Conservation (phyloP, 2,329 filamentous ascomycete species). For the Pseudogymnoascus sp. region DNA sequence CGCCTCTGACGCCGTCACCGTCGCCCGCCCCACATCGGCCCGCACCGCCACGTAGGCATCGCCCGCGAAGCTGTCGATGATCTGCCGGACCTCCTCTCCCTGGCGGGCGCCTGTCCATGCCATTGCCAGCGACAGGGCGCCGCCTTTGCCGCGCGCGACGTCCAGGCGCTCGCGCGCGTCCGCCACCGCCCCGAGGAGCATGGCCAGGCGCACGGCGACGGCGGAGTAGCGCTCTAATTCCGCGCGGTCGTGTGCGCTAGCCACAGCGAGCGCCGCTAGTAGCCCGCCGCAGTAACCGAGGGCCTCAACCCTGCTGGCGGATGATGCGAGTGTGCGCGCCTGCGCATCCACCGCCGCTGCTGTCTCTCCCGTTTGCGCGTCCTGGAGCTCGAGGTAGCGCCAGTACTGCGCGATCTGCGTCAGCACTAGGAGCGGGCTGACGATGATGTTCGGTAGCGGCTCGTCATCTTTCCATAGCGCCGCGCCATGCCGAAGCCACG, state of each 20-base stretch:
- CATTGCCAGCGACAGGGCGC: constrained; percentile 17
- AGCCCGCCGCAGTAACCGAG: constrained; percentile 35
- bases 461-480: not conserved
- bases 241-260: constrained; percentile 21
- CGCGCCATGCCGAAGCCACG: too few species aligned
- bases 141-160: constrained; percentile 6
- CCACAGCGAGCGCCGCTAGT: constrained; percentile 31
- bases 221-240: constrained; percentile 32
- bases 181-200: constrained; percentile 32
- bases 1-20: too few species aligned
- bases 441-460: constrained; percentile 27
- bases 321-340: too few species aligned
- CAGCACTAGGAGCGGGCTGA: constrained; percentile 33
- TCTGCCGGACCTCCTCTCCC: too few species aligned
- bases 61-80: too few species aligned
- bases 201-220: constrained; percentile 32
- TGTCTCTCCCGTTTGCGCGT: not conserved
- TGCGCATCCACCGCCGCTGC: constrained; percentile 9
- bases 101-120: too few species aligned
- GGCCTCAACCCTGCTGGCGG: constrained; percentile 15
- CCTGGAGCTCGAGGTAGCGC: constrained; percentile 23
- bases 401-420: constrained; percentile 32
- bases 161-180: constrained; percentile 27
- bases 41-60: too few species aligned
- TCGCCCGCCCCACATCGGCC: too few species aligned